These are phyloP conservation scores for Hymenoscyphus occultus DNA, from an alignment of 2,329 filamentous ascomycete genomes.

Conservation along the genomic window DNA sequence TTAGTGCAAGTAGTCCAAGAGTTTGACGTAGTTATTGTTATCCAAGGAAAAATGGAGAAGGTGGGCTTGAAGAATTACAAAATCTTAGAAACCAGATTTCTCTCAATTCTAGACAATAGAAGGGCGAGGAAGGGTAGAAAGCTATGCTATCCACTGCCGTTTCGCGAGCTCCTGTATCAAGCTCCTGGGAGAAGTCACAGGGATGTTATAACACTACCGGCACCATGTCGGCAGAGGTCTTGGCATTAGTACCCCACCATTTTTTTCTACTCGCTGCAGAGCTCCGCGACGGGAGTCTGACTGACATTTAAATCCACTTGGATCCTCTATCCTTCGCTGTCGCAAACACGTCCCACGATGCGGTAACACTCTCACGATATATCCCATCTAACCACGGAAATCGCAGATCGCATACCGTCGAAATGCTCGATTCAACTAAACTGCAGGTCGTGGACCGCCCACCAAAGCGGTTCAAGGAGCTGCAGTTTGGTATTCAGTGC, in stretches of 20 bases:
- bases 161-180: too few species aligned
- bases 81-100: too few species aligned
- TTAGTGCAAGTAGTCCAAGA: too few species aligned
- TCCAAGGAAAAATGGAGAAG: too few species aligned
- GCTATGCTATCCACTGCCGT: too few species aligned
- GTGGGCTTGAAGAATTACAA: too few species aligned
- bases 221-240: neutral
- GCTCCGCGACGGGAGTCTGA: neutral
- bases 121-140: too few species aligned
- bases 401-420: neutral
- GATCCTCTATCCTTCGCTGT: neutral
- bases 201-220: too few species aligned
- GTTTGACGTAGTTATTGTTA: too few species aligned
- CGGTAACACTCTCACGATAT: neutral
- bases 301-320: neutral
- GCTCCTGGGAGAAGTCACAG: too few species aligned
- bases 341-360: neutral
- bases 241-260: slow-evolving; percentile 1
- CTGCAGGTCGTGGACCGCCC: slow-evolving; percentile 85
- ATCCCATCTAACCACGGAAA: neutral
- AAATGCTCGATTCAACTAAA: slow-evolving; percentile 47
- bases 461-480: slow-evolving; percentile 86
- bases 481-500: slow-evolving; percentile 92
- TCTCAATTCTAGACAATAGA: too few species aligned
- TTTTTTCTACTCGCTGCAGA: neutral